phyloP scores from a whole-genome alignment of 345 rosid genomes.

The Orychophragmus violaceus region DNA sequence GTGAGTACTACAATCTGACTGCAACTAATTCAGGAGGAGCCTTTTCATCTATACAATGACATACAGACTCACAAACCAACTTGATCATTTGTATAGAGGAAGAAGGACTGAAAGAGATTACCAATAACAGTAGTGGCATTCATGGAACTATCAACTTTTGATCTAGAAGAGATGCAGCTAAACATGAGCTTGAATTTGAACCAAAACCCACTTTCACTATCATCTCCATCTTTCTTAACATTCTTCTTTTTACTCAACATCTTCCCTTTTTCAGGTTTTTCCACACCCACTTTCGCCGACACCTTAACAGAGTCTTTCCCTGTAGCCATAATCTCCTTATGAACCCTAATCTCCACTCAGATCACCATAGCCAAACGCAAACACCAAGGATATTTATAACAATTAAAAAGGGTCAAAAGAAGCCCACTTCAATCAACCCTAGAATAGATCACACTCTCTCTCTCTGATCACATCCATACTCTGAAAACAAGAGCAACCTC shows the following conservation, averaged over 20 bases:
- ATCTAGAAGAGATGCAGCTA: constrained; percentile 68
- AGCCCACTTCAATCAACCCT: constrained; percentile 8
- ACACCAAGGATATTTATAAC: not conserved
- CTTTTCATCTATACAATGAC: constrained; percentile 1
- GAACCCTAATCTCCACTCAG: constrained; percentile 7
- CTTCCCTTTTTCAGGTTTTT: constrained; percentile 33
- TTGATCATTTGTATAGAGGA: not conserved
- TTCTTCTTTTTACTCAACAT: constrained; percentile 32
- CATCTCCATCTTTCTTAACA: constrained; percentile 37
- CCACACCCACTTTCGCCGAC: constrained; percentile 33
- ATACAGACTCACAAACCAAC: not conserved
- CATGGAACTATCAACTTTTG: constrained; percentile 72
- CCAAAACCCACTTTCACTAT: constrained; percentile 58
- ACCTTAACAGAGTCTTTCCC: constrained; percentile 33
- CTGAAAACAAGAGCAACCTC: not conserved
- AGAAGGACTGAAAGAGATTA: constrained; percentile 12
- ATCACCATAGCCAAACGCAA: constrained; percentile 10
- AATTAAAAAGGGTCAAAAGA: not conserved
- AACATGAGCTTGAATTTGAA: constrained; percentile 46
- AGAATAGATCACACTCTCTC: constrained; percentile 6
- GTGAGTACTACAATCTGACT: constrained; percentile 10
- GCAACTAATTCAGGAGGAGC: not conserved
- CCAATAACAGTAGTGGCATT: constrained; percentile 44
- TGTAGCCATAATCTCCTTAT: constrained; percentile 38
- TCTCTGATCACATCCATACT: constrained; percentile 12